Evolutionary conservation across 495 filamentous ascomycete species (phyloP).

Genomic region (Hyphodiscus hymeniophilus): DNA sequence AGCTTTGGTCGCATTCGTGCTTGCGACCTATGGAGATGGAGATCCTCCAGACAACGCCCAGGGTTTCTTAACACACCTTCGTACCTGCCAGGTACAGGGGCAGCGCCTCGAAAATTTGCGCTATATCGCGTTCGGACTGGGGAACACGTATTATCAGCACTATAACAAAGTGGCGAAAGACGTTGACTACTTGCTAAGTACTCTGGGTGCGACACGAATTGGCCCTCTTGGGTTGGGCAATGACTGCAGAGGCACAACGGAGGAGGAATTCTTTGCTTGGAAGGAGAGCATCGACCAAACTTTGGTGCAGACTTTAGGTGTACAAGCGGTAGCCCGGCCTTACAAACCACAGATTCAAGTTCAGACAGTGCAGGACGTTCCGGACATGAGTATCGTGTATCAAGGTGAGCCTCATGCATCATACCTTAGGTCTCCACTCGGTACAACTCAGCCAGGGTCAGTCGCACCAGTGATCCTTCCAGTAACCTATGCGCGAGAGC

Average conservation of each 20-base stretch:
- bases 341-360: neutral
- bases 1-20: conserved; percentile 37
- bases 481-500: conserved; percentile 24
- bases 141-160: conserved; percentile 8
- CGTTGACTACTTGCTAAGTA: neutral
- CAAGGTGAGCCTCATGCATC: neutral
- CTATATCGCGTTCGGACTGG: conserved; percentile 26
- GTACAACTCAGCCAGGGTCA: neutral
- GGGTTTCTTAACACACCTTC: neutral
- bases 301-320: neutral
- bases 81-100: neutral
- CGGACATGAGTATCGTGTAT: neutral
- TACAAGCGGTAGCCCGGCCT: neutral
- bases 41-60: conserved; percentile 19
- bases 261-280: conserved; percentile 21
- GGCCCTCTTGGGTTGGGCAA: conserved; percentile 7
- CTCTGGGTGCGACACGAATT: conserved; percentile 2
- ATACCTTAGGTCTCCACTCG: neutral
- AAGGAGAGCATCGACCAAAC: conserved; percentile 9
- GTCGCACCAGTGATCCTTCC: conserved; percentile 12
- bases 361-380: neutral
- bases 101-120: neutral
- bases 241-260: conserved; percentile 12
- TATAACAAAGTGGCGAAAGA: conserved; percentile 3
- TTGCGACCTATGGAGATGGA: conserved; percentile 48